Percentiles rank a stretch among this genome's conserved stretches.
Evolutionary conservation across 2,329 filamentous ascomycete species (phyloP).

Genomic region (Sclerotinia glacialis): DNA sequence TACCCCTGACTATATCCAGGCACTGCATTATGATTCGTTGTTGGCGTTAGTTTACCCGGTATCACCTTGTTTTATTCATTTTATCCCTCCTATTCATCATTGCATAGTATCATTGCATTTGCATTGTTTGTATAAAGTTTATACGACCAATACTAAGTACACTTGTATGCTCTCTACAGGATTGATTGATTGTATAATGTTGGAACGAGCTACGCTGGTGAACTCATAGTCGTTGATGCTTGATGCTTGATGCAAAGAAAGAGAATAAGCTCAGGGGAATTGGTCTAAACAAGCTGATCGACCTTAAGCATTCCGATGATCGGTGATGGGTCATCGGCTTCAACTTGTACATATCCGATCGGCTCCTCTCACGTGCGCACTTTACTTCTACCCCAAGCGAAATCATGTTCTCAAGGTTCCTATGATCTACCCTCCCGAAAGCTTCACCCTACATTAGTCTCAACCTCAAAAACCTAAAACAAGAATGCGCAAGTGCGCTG

Average conservation of each 20-base stretch:
- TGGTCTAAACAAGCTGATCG: background rate
- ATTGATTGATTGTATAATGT: too few relatives aligned
- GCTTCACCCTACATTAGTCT: background rate
- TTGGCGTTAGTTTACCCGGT: too few relatives aligned
- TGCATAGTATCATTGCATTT: too few relatives aligned
- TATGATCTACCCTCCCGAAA: conserved; percentile 1
- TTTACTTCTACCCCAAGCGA: background rate
- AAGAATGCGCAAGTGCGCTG: background rate
- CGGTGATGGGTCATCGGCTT: background rate
- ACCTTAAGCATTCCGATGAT: background rate
- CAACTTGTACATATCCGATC: background rate
- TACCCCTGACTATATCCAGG: conserved; percentile 29
- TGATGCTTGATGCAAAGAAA: too few relatives aligned
- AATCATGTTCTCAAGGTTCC: background rate
- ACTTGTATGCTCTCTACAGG: too few relatives aligned
- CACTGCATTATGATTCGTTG: conserved; percentile 25
- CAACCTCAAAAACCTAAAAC: background rate
- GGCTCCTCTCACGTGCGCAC: background rate
- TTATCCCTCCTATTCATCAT: conserved; percentile 1
- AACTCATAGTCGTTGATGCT: too few relatives aligned
- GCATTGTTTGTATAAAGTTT: background rate
- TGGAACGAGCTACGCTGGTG: too few relatives aligned
- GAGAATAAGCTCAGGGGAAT: too few relatives aligned
- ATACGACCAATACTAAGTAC: background rate
- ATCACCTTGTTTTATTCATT: too few relatives aligned